phyloP scores from a whole-genome alignment of 1,284 basidiomycete genomes.

The Caloboletus firmus region DNA sequence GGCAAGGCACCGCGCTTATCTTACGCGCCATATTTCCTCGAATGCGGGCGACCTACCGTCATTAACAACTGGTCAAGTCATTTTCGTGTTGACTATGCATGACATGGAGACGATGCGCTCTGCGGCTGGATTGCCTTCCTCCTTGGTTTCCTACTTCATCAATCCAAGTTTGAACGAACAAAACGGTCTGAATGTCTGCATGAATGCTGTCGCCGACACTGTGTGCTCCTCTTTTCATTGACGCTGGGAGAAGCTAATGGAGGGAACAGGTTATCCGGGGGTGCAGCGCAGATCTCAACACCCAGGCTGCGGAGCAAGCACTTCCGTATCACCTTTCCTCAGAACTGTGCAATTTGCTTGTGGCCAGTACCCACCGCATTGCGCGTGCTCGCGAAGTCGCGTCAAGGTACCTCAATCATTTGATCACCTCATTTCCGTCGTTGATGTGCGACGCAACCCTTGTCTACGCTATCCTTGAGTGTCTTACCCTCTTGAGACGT shows the following conservation, averaged over 20 bases:
- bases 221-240: slow-evolving; percentile 40
- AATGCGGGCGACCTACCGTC: slow-evolving; percentile 74
- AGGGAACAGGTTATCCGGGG: slow-evolving; percentile 65
- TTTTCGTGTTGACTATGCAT: slow-evolving; percentile 86
- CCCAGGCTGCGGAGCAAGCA: slow-evolving; percentile 76
- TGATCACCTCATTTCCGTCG: slow-evolving; percentile 93
- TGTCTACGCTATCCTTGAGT: slow-evolving; percentile 88
- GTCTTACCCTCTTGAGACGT: slow-evolving; percentile 84
- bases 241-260: slow-evolving; percentile 11
- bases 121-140: slow-evolving; percentile 77
- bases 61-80: slow-evolving; percentile 81
- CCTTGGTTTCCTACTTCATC: slow-evolving; percentile 84
- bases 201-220: slow-evolving; percentile 88
- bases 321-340: slow-evolving; percentile 71
- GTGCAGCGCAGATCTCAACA: slow-evolving; percentile 68
- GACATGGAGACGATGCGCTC: slow-evolving; percentile 90
- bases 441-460: slow-evolving; percentile 89
- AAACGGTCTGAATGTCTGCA: slow-evolving; percentile 63
- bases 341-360: slow-evolving; percentile 77
- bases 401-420: slow-evolving; percentile 77
- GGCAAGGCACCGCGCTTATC: slow-evolving; percentile 59
- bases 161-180: slow-evolving; percentile 85
- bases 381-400: slow-evolving; percentile 82
- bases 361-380: slow-evolving; percentile 83
- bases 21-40: slow-evolving; percentile 69